A percentile compares a stretch with the other conserved stretches of the same genome.
These are phyloP conservation scores for Nakaseomyces delphensis DNA, from an alignment of 1,139 yeast species.

Conservation along the genomic window DNA sequence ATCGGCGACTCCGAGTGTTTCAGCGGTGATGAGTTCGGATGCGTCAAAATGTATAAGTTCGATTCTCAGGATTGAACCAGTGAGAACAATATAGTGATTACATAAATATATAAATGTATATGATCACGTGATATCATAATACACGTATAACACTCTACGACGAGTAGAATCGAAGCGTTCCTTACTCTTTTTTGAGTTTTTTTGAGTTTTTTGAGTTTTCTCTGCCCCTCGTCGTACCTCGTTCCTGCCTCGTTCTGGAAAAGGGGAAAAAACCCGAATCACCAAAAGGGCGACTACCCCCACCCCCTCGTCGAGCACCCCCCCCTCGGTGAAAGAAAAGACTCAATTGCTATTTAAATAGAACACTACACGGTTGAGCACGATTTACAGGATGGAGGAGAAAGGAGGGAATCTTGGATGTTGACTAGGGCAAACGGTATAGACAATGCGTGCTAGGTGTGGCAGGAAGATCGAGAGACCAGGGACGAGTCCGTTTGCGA, in stretches of 20 bases:
- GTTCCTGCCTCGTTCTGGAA: too few species aligned
- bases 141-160: background rate
- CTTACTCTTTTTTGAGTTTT: background rate
- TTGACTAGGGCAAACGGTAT: too few species aligned
- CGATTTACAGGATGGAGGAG: too few species aligned
- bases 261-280: background rate
- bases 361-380: too few species aligned
- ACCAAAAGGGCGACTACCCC: background rate
- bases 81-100: too few species aligned
- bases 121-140: background rate
- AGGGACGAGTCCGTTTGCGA: background rate
- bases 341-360: background rate
- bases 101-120: too few species aligned
- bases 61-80: constrained; percentile 37
- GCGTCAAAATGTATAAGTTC: constrained; percentile 73
- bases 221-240: too few species aligned
- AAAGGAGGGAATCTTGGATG: too few species aligned
- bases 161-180: too few species aligned
- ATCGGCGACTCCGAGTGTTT: constrained; percentile 84
- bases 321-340: background rate
- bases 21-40: constrained; percentile 82
- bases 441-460: background rate
- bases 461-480: background rate
- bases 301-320: background rate
- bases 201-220: background rate